These are phyloP conservation scores for Citrus sinensis DNA, from an alignment of 345 rosid genomes.

Conservation along the genomic window DNA sequence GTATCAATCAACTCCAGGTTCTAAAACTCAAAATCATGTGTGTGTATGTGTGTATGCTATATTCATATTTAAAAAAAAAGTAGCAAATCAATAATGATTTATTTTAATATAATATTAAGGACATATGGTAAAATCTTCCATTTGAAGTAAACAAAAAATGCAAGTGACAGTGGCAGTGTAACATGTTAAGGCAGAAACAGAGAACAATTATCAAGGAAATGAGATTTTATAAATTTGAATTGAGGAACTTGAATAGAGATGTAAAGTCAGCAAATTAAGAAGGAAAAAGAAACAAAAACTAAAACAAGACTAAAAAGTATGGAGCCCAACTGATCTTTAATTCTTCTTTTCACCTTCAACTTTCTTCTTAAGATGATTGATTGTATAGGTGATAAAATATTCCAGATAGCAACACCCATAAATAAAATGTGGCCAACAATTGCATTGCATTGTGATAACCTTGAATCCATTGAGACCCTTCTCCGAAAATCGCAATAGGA, in stretches of 20 bases:
- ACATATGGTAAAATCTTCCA: background rate
- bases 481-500: slow-evolving; percentile 71
- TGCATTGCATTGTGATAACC: too few species aligned
- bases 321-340: slow-evolving; percentile 11
- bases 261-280: background rate
- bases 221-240: slow-evolving; percentile 1
- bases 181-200: background rate
- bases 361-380: slow-evolving; percentile 82
- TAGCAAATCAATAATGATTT: background rate
- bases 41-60: too few species aligned
- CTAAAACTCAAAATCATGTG: background rate
- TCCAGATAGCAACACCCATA: slow-evolving; percentile 81
- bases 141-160: background rate
- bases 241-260: background rate
- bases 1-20: background rate
- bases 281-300: background rate
- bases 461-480: too few species aligned
- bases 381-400: slow-evolving; percentile 87
- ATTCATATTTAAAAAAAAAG: background rate
- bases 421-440: too few species aligned
- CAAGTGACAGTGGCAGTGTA: background rate
- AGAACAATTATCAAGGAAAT: background rate
- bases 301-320: background rate
- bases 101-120: background rate
- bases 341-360: slow-evolving; percentile 44